Evolutionary conservation across 2,329 filamentous ascomycete genomes (phyloP).

Genomic region (Penicillium sclerotiorum): DNA sequence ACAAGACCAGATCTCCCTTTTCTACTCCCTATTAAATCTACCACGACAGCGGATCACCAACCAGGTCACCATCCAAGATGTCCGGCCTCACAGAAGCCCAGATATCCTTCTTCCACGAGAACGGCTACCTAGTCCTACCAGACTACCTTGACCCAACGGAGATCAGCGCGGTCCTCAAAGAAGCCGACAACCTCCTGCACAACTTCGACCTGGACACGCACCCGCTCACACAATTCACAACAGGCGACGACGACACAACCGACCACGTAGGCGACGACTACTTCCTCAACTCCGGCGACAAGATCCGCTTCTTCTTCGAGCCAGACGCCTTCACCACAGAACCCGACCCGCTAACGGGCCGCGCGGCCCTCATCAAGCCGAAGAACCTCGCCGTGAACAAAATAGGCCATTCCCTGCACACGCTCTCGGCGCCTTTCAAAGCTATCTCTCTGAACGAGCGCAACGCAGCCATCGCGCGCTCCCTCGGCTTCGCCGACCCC

Average conservation of each 20-base stretch:
- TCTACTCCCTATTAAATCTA: too few relatives aligned
- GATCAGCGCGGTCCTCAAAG: constrained; percentile 68
- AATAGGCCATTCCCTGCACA: constrained; percentile 78
- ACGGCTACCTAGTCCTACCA: constrained; percentile 90
- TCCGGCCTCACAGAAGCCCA: constrained; percentile 71
- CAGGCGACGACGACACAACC: constrained; percentile 66
- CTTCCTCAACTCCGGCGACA: constrained; percentile 87
- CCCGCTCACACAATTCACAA: constrained; percentile 92
- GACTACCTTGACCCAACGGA: constrained; percentile 69
- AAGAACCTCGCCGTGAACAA: constrained; percentile 88
- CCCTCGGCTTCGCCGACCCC: constrained; percentile 75
- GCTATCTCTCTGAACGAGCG: constrained; percentile 47
- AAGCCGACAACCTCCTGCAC: constrained; percentile 74
- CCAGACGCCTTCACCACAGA: constrained; percentile 67
- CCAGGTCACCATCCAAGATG: too few relatives aligned
- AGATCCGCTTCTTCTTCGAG: constrained; percentile 96
- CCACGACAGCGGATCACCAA: too few relatives aligned
- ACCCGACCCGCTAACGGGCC: constrained; percentile 45
- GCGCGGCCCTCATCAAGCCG: constrained; percentile 70
- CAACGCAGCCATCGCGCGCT: constrained; percentile 67
- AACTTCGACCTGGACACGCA: constrained; percentile 79
- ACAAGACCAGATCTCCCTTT: background rate
- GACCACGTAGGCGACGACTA: constrained; percentile 94
- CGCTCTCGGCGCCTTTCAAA: constrained; percentile 68
- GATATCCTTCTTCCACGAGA: constrained; percentile 69